Base-by-base conservation (phyloP, 2,329 filamentous ascomycete genomes). In the Domatiomyces globalis region DNA sequence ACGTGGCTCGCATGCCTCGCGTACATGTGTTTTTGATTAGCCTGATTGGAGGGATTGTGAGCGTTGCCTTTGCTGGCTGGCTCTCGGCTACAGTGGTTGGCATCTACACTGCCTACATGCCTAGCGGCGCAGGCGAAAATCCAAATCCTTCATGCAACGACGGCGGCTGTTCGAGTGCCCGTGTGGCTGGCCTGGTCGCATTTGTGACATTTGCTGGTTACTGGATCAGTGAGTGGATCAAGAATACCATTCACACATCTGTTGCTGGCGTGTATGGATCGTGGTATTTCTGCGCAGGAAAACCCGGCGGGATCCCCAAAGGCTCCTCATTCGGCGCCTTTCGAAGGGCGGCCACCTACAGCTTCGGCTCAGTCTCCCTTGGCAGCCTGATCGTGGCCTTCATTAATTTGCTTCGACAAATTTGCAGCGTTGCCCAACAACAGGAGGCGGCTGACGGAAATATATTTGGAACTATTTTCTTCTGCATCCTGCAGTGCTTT, bases 221-320 rank as follows among this genome's bases (percentile, higher is more conserved):
- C 70, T 96, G 90, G 90, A 82, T 95, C 57, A 84, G 85, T 1
- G 90, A 96, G 66, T 90, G 85, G 77, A 71, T 95, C 60, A 95
- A 95, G 72, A 95, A 94, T 68, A 88, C 86, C 0, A 86, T 95
- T 46, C 88, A 96, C 65, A 84, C 84, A 1, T 88, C 81, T 20
- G 84, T 95, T 53, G 85, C 87, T 0, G 89, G 90, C 0, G 82
- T 95, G 0, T 95, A 94, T 61, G 89, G 87, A 1, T 84, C 84
- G 0, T 96, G 90, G 90, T 96, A 94, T 71, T 95, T 94, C 65
- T 84, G 79, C 58, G 69, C 73, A 6, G 70, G 76, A 25, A 76
- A 78, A 51, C 69, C 78, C 0, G 69, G 74, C 52, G 77, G 80
- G 44, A 84, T 87, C 62, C 87, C 89, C 27, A 81, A 78, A 56